Conservation (phyloP, 768 basidiomycete genomes). For the Suillus subaureus region DNA sequence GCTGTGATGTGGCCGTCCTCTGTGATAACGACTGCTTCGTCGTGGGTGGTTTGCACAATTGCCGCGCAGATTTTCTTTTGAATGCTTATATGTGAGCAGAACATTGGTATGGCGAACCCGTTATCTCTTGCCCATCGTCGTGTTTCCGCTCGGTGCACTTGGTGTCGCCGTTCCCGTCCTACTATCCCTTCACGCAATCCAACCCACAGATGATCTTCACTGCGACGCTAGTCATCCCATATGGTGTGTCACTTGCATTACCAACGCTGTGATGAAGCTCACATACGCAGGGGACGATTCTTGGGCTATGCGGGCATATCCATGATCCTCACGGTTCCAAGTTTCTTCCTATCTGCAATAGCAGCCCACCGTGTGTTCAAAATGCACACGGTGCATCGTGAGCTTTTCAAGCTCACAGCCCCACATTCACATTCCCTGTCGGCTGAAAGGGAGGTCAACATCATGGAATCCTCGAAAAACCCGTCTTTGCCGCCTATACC, state of each 20-base stretch:
- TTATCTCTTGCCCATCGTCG: conserved; percentile 46
- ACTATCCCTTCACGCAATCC: conserved; percentile 45
- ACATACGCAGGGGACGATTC: conserved; percentile 55
- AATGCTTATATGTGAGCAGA: conserved; percentile 29
- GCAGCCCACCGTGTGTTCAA: conserved; percentile 19
- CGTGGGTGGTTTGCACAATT: conserved; percentile 18
- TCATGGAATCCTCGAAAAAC: conserved; percentile 20
- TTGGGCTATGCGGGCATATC: conserved; percentile 64
- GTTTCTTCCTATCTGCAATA: conserved; percentile 45
- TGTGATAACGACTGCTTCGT: conserved; percentile 28
- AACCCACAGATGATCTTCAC: conserved; percentile 52
- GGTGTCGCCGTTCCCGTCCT: conserved; percentile 45
- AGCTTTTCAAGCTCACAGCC: conserved; percentile 3
- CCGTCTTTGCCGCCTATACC: conserved; percentile 22
- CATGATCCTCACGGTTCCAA: conserved; percentile 52
- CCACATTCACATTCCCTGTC: neutral
- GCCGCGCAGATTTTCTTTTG: neutral
- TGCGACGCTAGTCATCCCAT: conserved; percentile 62
- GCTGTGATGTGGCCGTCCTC: conserved; percentile 39
- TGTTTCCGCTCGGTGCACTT: conserved; percentile 51
- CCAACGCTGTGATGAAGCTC: conserved; percentile 6
- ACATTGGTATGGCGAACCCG: conserved; percentile 50
- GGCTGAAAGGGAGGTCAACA: neutral
- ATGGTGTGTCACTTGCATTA: conserved; percentile 45
- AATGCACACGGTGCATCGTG: conserved; percentile 25